These are phyloP conservation scores for Amanita muscaria DNA, from an alignment of 768 basidiomycete genomes.

Conservation along the genomic window DNA sequence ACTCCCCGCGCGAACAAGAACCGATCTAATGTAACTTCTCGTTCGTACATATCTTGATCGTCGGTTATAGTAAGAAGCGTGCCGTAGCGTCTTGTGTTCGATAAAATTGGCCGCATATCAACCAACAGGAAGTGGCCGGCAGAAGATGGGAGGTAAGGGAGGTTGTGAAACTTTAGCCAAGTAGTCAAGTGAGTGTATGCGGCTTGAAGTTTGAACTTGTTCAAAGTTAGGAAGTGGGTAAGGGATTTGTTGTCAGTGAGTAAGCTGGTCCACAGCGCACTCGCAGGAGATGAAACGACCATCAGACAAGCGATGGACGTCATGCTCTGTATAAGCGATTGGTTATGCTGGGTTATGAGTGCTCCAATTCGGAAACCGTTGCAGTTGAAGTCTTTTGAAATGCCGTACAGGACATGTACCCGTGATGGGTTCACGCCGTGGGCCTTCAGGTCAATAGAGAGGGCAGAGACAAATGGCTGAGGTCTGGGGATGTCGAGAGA, in stretches of 20 bases:
- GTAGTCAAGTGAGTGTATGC: slow-evolving; percentile 17
- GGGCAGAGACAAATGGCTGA: slow-evolving; percentile 16
- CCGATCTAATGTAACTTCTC: slow-evolving; percentile 4
- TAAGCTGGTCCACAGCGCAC: slow-evolving; percentile 16
- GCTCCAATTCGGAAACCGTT: slow-evolving; percentile 21
- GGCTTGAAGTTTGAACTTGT: slow-evolving; percentile 10
- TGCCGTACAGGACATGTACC: slow-evolving; percentile 20
- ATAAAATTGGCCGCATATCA: slow-evolving; percentile 10
- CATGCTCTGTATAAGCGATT: slow-evolving; percentile 12
- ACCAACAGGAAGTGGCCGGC: slow-evolving; percentile 16
- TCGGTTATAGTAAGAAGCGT: neutral
- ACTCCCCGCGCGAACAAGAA: slow-evolving; percentile 3
- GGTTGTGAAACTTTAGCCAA: slow-evolving; percentile 18
- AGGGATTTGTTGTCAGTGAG: slow-evolving; percentile 15
- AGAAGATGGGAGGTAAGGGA: slow-evolving; percentile 12
- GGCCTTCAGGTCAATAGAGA: slow-evolving; percentile 15
- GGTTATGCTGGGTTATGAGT: slow-evolving; percentile 11
- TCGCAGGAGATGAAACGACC: slow-evolving; percentile 16
- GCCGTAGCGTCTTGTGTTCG: slow-evolving; percentile 4
- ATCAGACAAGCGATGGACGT: slow-evolving; percentile 14
- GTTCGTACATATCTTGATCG: slow-evolving; percentile 3
- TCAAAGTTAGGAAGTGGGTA: slow-evolving; percentile 13
- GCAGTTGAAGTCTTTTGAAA: slow-evolving; percentile 23
- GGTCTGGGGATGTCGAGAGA: slow-evolving; percentile 14
- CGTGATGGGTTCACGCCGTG: slow-evolving; percentile 16